Conservation (phyloP, 257 asterid genomes). For the Scutellaria barbata region DNA sequence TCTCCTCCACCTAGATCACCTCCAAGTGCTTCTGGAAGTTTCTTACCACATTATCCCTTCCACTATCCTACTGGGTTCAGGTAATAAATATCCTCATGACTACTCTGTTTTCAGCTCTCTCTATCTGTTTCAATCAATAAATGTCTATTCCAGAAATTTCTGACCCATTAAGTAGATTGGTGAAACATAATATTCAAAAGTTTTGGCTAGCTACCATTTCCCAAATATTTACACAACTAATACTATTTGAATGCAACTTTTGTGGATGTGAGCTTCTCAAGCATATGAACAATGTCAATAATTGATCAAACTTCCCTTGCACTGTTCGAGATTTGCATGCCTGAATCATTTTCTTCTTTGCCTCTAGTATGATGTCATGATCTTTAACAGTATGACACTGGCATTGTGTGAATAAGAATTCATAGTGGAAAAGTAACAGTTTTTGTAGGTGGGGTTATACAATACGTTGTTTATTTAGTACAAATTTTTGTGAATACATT, state of each 20-base stretch:
- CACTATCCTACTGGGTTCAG: conserved; percentile 65
- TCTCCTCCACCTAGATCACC: conserved; percentile 48
- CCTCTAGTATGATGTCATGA: neutral
- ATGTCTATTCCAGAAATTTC: neutral
- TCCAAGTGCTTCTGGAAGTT: conserved; percentile 66
- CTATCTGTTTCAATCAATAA: conserved; percentile 10
- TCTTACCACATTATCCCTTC: conserved; percentile 57
- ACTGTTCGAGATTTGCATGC: conserved; percentile 3
- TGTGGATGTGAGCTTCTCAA: neutral
- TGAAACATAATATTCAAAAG: neutral
- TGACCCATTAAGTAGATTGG: conserved; percentile 17
- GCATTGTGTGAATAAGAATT: too few species aligned
- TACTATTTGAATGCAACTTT: neutral
- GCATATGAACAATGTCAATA: neutral
- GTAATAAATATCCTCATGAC: conserved; percentile 46
- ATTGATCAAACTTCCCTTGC: conserved; percentile 3
- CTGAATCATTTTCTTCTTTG: conserved; percentile 2
- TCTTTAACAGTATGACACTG: neutral
- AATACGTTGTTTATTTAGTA: too few species aligned
- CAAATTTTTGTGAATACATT: neutral
- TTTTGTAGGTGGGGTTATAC: too few species aligned
- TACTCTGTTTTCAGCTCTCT: conserved; percentile 1
- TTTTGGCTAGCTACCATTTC: neutral
- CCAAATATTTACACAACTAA: neutral
- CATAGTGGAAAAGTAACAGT: neutral